Conservation (phyloP, 768 basidiomycete species). For the Mrakia gelida region DNA sequence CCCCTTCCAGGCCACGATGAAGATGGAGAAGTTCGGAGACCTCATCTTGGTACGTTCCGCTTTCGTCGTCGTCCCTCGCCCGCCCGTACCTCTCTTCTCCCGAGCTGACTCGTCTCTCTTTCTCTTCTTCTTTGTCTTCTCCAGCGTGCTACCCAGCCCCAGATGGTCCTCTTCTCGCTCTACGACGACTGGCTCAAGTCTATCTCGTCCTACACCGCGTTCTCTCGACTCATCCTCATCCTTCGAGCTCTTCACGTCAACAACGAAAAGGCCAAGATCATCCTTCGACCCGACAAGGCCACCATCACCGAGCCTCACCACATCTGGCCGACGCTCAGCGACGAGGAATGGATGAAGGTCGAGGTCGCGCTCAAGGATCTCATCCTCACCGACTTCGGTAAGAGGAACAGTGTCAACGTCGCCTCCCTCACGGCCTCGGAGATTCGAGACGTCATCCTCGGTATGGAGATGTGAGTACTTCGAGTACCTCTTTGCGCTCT, state of each 20-base stretch:
- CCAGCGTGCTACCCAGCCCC: slow-evolving; percentile 91
- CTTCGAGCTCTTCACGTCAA: slow-evolving; percentile 97
- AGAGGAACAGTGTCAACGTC: slow-evolving; percentile 97
- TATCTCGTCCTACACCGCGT: slow-evolving; percentile 97
- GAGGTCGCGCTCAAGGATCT: slow-evolving; percentile 98
- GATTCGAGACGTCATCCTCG: slow-evolving; percentile 95
- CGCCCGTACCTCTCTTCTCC: not conserved
- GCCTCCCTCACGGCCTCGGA: slow-evolving; percentile 94
- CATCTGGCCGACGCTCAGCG: slow-evolving; percentile 87
- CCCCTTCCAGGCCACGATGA: slow-evolving; percentile 95
- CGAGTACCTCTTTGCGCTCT: not conserved
- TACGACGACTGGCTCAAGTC: slow-evolving; percentile 99
- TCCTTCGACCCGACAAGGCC: slow-evolving; percentile 92
- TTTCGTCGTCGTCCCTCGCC: not conserved
- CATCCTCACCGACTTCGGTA: slow-evolving; percentile 91
- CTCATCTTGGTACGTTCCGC: slow-evolving; percentile 65
- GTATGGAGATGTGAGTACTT: slow-evolving; percentile 72
- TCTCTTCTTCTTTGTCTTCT: slow-evolving; percentile 24
- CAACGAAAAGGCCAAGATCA: slow-evolving; percentile 98
- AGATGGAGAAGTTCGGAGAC: slow-evolving; percentile 99
- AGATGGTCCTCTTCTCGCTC: slow-evolving; percentile 97
- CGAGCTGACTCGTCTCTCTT: slow-evolving; percentile 18
- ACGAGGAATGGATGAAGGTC: slow-evolving; percentile 98
- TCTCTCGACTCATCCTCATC: slow-evolving; percentile 94
- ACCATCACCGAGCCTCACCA: slow-evolving; percentile 97